These are phyloP conservation scores for Epichloe baconii DNA, from an alignment of 2,329 filamentous ascomycete species.

Conservation along the genomic window DNA sequence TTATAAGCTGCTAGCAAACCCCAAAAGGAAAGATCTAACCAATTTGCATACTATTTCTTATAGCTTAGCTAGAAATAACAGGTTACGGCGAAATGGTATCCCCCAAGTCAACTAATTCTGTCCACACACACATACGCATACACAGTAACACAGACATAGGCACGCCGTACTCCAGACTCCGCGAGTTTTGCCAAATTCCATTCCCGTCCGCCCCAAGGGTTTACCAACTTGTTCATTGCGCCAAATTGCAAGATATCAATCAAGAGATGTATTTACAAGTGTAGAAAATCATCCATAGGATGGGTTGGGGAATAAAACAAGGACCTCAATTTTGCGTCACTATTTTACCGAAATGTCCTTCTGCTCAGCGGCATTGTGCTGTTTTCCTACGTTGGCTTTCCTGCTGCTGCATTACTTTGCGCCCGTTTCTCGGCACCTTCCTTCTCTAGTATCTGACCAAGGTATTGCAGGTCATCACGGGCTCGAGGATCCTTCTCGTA, in stretches of 20 bases:
- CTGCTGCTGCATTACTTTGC: constrained; percentile 2
- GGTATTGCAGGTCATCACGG: constrained; percentile 44
- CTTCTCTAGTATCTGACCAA: constrained; percentile 42
- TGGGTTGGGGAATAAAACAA: neutral
- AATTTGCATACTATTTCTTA: no score
- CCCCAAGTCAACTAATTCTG: neutral
- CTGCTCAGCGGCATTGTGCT: neutral
- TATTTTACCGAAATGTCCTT: neutral
- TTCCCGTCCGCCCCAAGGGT: no score
- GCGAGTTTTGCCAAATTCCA: neutral
- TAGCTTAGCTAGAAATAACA: no score
- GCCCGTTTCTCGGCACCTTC: constrained; percentile 20
- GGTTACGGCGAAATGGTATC: neutral
- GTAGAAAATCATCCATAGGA: neutral
- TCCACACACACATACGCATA: neutral
- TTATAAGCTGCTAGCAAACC: no score
- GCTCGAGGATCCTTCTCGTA: constrained; percentile 53
- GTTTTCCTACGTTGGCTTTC: constrained; percentile 1
- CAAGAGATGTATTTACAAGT: no score
- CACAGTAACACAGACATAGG: neutral
- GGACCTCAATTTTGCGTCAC: neutral
- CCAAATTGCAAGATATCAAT: no score
- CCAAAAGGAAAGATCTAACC: no score
- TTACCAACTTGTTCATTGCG: no score
- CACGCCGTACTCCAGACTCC: neutral